Evolutionary conservation across 148 eudicot species (phyloP).

Genomic region (Beta vulgaris): DNA sequence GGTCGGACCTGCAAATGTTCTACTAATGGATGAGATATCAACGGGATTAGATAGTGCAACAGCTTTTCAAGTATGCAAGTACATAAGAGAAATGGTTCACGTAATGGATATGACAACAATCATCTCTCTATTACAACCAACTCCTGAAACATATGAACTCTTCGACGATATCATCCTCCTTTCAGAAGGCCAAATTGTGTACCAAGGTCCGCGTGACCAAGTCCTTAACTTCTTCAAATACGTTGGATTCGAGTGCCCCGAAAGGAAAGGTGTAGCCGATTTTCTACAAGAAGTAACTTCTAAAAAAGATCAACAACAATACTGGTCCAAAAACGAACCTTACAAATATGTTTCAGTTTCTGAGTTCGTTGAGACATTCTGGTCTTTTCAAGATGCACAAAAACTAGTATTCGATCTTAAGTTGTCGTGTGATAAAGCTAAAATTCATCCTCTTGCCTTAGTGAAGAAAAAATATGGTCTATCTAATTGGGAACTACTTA

Average conservation of each 20-base stretch:
- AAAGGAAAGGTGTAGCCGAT: slow-evolving; percentile 73
- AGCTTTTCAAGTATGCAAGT: slow-evolving; percentile 64
- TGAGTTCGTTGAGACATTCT: slow-evolving; percentile 51
- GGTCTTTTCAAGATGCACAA: slow-evolving; percentile 47
- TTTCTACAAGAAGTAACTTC: slow-evolving; percentile 87
- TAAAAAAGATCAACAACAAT: slow-evolving; percentile 70
- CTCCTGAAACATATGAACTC: slow-evolving; percentile 67
- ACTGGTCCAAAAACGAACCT: slow-evolving; percentile 47
- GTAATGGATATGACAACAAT: slow-evolving; percentile 66
- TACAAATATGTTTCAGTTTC: slow-evolving; percentile 47
- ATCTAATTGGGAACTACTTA: slow-evolving; percentile 52
- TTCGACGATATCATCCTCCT: slow-evolving; percentile 70
- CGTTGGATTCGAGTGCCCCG: slow-evolving; percentile 67
- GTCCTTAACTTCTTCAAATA: slow-evolving; percentile 56
- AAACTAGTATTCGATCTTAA: slow-evolving; percentile 39
- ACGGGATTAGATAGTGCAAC: slow-evolving; percentile 83
- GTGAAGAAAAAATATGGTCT: slow-evolving; percentile 55
- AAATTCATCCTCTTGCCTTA: slow-evolving; percentile 53
- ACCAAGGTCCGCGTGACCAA: slow-evolving; percentile 69
- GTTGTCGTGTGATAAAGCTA: slow-evolving; percentile 51
- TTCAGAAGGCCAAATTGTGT: slow-evolving; percentile 70
- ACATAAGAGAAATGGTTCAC: slow-evolving; percentile 67
- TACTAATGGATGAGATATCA: slow-evolving; percentile 80
- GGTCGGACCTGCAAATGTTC: slow-evolving; percentile 69
- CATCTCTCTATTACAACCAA: slow-evolving; percentile 72